Conservation (phyloP, 805 yeast genomes). For the Lipomyces sp. region DNA sequence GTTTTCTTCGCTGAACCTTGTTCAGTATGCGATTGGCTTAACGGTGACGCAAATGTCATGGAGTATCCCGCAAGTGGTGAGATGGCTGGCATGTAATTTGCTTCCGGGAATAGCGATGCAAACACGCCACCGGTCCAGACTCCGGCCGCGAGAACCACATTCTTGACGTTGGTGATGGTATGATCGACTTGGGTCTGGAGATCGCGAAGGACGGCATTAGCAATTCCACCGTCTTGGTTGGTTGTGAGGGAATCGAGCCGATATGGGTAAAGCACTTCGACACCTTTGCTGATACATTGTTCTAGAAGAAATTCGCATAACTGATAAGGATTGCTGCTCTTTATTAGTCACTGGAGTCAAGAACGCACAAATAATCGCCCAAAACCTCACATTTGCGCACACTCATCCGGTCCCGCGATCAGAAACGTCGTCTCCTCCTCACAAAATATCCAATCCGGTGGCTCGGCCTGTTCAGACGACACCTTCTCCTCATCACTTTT, state of each 20-base stretch:
- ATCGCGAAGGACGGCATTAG: slow-evolving; percentile 22
- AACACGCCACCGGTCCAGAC: slow-evolving; percentile 36
- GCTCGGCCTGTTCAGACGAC: slow-evolving; percentile 19
- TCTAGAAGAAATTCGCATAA: slow-evolving; percentile 32
- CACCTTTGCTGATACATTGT: slow-evolving; percentile 30
- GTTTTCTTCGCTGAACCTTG: background rate
- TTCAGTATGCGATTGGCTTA: background rate
- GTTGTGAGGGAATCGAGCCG: slow-evolving; percentile 17
- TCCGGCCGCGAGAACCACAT: slow-evolving; percentile 36
- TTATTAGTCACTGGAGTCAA: background rate
- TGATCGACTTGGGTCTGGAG: slow-evolving; percentile 16
- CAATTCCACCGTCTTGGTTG: slow-evolving; percentile 11
- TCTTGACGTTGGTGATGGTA: slow-evolving; percentile 16
- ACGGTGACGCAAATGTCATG: slow-evolving; percentile 21
- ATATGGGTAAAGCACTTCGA: slow-evolving; percentile 31
- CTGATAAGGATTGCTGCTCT: slow-evolving; percentile 26
- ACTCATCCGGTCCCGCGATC: slow-evolving; percentile 32
- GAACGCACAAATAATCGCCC: no score
- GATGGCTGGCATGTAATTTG: slow-evolving; percentile 29
- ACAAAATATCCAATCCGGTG: slow-evolving; percentile 36
- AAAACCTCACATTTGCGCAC: slow-evolving; percentile 31
- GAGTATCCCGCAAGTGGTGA: slow-evolving; percentile 35
- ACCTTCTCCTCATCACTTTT: slow-evolving; percentile 20
- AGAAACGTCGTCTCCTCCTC: slow-evolving; percentile 26
- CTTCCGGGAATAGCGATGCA: slow-evolving; percentile 25